Evolutionary conservation across 2,329 filamentous ascomycete species (phyloP).

Genomic region (Acephala macrosclerotiorum): DNA sequence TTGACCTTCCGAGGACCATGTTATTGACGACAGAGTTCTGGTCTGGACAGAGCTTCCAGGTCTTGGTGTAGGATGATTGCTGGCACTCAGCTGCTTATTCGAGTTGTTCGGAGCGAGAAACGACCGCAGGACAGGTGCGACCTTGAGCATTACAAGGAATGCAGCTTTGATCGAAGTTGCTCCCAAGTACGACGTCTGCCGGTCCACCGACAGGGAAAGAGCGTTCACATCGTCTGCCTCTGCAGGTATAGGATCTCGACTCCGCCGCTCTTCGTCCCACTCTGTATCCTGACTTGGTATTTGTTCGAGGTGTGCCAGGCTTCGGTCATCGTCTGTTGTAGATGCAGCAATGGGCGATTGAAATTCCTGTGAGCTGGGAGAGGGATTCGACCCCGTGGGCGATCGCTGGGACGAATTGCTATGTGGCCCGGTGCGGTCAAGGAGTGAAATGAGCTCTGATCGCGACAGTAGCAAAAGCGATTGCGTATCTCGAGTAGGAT

Average conservation of each 20-base stretch:
- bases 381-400: constrained; percentile 61
- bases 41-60: constrained; percentile 46
- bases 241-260: constrained; percentile 62
- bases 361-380: constrained; percentile 56
- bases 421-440: constrained; percentile 51
- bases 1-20: constrained; percentile 70
- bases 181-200: constrained; percentile 72
- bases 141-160: constrained; percentile 69
- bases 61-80: constrained; percentile 40
- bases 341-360: constrained; percentile 55
- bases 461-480: constrained; percentile 61
- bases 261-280: constrained; percentile 70
- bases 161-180: constrained; percentile 80
- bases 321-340: constrained; percentile 54
- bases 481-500: constrained; percentile 62
- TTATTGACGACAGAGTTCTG: constrained; percentile 47
- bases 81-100: constrained; percentile 35
- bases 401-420: constrained; percentile 50
- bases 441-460: constrained; percentile 64
- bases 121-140: constrained; percentile 57
- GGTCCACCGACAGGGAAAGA: constrained; percentile 63
- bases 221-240: constrained; percentile 78
- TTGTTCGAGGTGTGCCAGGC: constrained; percentile 66
- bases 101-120: constrained; percentile 49
- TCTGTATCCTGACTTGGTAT: constrained; percentile 70